Evolutionary conservation across 2,329 filamentous ascomycete species (phyloP), one percentile per base, ranked within the genome.

Genomic region (Aspergillus flavus): DNA sequence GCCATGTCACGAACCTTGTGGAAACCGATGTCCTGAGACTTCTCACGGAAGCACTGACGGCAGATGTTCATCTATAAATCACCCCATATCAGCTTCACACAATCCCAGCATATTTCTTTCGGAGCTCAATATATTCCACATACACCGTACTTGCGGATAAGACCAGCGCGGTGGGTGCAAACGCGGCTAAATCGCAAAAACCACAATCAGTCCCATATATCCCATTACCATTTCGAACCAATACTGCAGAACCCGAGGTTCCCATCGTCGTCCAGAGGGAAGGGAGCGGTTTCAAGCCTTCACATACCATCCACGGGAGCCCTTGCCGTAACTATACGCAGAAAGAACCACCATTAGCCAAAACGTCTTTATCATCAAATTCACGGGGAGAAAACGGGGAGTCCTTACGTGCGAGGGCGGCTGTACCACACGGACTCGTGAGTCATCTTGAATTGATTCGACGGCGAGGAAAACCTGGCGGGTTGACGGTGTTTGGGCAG

Each of bases 401-500:
- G 59, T 64, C 68, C 75, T 75, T 96, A 97, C 83, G 84, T 93
- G 84, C 94, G 91, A 80, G 95, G 95, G 83, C 95, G 94, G 80
- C 93, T 97, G 90, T 96, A 97, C 94, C 94, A 99, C 86, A 98
- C 93, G 81, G 91, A 93, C 87, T 98, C 94, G 93, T 92, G 90
- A 84, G 89, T 89, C 89, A 92, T 92, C 80, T 79, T 90, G 83
- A 83, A 81, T 75, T 71, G 80, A 79, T 78, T 73, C 70, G 68
- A 70, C 52, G 71, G 68, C 67, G 71, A 68, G 66, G 64, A 67
- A 68, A 68, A 68, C 64, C 64, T 66, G 66, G 69, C 66, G 67
- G 69, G 71, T 72, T 63, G 71, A 73, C 72, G 73, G 72, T 75
- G 74, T 73, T 74, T 72, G 73, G 56, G 70, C 72, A 72, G 69